Evolutionary conservation across 257 asterid species (phyloP).

Genomic region (Ophiorrhiza pumila): DNA sequence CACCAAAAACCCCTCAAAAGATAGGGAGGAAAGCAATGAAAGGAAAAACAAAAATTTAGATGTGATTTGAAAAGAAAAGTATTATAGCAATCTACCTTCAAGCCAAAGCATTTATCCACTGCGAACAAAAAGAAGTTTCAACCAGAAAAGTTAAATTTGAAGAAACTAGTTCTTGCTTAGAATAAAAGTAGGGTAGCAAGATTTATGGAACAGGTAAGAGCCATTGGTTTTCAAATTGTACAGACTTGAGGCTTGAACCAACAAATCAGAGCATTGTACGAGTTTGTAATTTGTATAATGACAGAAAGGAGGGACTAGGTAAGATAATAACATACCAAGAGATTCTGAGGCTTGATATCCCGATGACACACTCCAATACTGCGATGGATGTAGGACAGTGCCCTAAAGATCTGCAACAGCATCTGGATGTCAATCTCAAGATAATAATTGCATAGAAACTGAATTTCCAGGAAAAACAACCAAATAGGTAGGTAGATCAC

Average conservation of each 20-base stretch:
- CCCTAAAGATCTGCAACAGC: constrained; percentile 80
- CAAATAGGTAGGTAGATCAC: neutral
- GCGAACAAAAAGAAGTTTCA: neutral
- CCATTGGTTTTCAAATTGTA: neutral
- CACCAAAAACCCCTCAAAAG: neutral
- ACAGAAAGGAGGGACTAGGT: neutral
- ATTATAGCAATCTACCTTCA: neutral
- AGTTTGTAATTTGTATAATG: too few relatives aligned
- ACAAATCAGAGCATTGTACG: too few relatives aligned
- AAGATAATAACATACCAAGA: constrained; percentile 54
- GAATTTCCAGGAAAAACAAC: neutral
- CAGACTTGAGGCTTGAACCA: neutral
- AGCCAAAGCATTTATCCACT: neutral
- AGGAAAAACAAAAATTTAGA: neutral
- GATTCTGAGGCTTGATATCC: constrained; percentile 97
- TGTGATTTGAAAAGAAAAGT: neutral
- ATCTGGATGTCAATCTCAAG: constrained; percentile 17
- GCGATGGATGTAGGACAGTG: constrained; percentile 84
- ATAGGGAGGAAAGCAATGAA: neutral
- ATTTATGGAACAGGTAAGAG: neutral
- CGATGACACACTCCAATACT: constrained; percentile 91
- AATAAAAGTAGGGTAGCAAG: neutral
- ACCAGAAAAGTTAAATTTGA: neutral
- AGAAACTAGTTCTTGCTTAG: neutral
- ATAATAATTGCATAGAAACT: neutral